phyloP scores from a whole-genome alignment of 1,284 basidiomycete genomes.

The Leucoagaricus sp. region DNA sequence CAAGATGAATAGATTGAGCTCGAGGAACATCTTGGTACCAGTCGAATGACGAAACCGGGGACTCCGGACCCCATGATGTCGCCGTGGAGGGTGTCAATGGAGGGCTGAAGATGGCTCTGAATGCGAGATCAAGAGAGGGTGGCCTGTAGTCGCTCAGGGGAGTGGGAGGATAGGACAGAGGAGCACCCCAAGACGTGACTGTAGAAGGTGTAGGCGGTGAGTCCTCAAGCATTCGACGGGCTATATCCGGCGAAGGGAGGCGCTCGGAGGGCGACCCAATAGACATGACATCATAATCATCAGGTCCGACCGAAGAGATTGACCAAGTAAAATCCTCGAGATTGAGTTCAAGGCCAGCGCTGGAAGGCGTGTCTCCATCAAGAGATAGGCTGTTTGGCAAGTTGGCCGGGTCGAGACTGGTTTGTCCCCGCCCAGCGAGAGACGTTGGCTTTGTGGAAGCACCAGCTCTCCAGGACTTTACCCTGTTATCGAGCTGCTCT shows the following conservation, averaged over 20 bases:
- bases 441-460: conserved; percentile 52
- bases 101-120: conserved; percentile 35
- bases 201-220: conserved; percentile 47
- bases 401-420: conserved; percentile 52
- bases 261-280: conserved; percentile 28
- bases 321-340: conserved; percentile 72
- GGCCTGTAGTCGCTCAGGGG: conserved; percentile 33
- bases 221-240: conserved; percentile 49
- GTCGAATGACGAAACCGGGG: conserved; percentile 16
- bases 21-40: conserved; percentile 25
- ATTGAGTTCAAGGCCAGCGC: conserved; percentile 44
- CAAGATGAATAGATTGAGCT: conserved; percentile 34
- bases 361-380: conserved; percentile 27
- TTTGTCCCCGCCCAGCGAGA: conserved; percentile 51
- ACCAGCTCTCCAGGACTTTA: conserved; percentile 65
- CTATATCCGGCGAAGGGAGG: conserved; percentile 40
- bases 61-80: conserved; percentile 33
- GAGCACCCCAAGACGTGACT: conserved; percentile 52
- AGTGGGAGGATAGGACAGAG: conserved; percentile 39
- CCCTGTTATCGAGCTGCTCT: conserved; percentile 51
- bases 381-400: conserved; percentile 50
- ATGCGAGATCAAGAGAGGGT: conserved; percentile 45
- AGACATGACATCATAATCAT: conserved; percentile 39
- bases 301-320: conserved; percentile 64
- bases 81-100: conserved; percentile 40